A percentile compares a stretch with the other conserved stretches of the same genome.
These are phyloP conservation scores for Beauveria sp. DNA, from an alignment of 2,329 filamentous ascomycete species.

Conservation along the genomic window DNA sequence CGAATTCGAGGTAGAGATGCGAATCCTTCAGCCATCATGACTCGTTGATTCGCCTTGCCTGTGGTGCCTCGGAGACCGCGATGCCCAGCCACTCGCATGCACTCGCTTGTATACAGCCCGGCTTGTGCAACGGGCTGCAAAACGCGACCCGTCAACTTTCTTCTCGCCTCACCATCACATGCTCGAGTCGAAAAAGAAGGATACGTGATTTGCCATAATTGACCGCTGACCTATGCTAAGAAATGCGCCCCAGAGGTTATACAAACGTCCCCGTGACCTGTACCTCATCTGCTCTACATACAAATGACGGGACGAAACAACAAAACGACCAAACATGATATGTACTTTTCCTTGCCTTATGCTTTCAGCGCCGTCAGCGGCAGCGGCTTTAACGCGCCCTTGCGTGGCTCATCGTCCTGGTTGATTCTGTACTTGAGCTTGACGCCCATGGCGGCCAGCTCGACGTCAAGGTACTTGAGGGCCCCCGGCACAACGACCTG, in stretches of 20 bases:
- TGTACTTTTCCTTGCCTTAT: conserved; percentile 7
- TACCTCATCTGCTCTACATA: not conserved
- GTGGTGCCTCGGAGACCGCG: not conserved
- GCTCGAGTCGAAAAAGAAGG: not conserved
- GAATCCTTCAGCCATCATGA: not conserved
- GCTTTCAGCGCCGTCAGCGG: conserved; percentile 13
- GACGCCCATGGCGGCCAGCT: conserved; percentile 93
- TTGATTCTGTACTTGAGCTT: conserved; percentile 74
- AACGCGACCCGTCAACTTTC: not conserved
- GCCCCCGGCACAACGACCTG: conserved; percentile 89
- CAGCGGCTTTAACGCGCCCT: conserved; percentile 40
- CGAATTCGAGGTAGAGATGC: conserved; percentile 2
- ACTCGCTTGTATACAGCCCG: not conserved
- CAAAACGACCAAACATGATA: not conserved
- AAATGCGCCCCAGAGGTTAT: conserved; percentile 5
- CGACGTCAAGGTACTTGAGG: conserved; percentile 86
- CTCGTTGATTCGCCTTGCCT: not conserved
- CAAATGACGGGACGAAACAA: not conserved
- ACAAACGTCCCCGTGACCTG: conserved; percentile 5
- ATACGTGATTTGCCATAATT: not conserved
- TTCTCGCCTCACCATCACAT: not conserved
- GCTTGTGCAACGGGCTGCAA: not conserved
- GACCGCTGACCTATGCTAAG: conserved; percentile 7
- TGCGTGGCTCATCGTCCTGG: conserved; percentile 56
- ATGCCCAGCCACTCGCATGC: not conserved